Percentiles rank a stretch among this genome's conserved stretches.
These are phyloP conservation scores for Coffea humblotiana DNA, from an alignment of 305 asterid genomes.

Conservation along the genomic window DNA sequence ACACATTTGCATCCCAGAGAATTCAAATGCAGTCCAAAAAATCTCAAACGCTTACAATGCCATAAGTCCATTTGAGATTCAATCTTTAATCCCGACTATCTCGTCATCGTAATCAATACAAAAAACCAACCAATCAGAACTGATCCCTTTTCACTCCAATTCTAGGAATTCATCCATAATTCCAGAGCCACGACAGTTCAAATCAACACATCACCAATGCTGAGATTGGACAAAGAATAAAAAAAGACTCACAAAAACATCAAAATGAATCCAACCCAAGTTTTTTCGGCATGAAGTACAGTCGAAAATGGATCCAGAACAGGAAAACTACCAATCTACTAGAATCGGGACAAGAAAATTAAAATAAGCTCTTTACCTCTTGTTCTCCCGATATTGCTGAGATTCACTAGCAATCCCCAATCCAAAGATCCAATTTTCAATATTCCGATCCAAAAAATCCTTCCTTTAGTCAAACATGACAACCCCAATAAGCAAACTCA, in stretches of 20 bases:
- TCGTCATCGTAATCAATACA: background rate
- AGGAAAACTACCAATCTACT: background rate
- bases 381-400: background rate
- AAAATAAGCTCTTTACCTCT: background rate
- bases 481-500: background rate
- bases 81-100: constrained; percentile 20
- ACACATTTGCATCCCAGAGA: constrained; percentile 54
- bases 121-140: background rate
- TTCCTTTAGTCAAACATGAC: constrained; percentile 4
- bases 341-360: background rate
- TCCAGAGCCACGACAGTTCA: background rate
- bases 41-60: constrained; percentile 49
- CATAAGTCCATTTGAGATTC: constrained; percentile 53
- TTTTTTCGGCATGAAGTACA: background rate
- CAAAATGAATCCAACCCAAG: background rate
- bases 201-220: background rate
- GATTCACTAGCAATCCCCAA: background rate
- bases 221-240: background rate
- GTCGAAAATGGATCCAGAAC: background rate
- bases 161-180: background rate
- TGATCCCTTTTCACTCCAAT: background rate
- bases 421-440: background rate
- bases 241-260: background rate
- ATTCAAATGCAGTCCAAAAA: constrained; percentile 42
- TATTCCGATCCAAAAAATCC: background rate